Conservation (phyloP, 148 eudicot genomes). For the Gaultheria prostrata region DNA sequence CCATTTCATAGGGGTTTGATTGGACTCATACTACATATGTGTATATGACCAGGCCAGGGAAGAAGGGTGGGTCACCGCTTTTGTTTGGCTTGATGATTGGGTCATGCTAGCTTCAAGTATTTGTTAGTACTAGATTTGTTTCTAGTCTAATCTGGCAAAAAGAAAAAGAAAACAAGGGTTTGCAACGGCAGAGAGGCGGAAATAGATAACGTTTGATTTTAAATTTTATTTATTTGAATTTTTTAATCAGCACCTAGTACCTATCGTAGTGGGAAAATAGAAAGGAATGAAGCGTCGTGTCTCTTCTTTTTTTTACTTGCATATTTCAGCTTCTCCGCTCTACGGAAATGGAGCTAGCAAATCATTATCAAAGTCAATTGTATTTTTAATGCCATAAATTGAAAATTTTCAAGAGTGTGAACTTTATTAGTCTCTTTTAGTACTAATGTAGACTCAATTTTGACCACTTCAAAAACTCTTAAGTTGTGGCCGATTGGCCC, state of each 20-base stretch:
- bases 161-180: background rate
- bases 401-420: background rate
- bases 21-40: background rate
- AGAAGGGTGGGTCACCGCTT: background rate
- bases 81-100: background rate
- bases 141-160: background rate
- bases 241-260: background rate
- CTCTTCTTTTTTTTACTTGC: background rate
- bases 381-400: background rate
- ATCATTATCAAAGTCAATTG: slow-evolving; percentile 4
- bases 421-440: too few species aligned
- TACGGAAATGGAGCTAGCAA: background rate
- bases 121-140: background rate
- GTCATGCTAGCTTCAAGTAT: background rate
- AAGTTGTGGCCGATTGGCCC: too few species aligned
- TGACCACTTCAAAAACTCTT: too few species aligned
- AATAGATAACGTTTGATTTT: background rate
- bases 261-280: background rate
- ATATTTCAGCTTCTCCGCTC: background rate
- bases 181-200: background rate
- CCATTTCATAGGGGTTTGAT: slow-evolving; percentile 16
- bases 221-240: background rate
- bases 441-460: too few species aligned
- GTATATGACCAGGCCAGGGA: background rate
- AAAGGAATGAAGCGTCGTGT: background rate